Evolutionary conservation across 2,329 filamentous ascomycete genomes (phyloP).

Genomic region (Lojkania enalia): DNA sequence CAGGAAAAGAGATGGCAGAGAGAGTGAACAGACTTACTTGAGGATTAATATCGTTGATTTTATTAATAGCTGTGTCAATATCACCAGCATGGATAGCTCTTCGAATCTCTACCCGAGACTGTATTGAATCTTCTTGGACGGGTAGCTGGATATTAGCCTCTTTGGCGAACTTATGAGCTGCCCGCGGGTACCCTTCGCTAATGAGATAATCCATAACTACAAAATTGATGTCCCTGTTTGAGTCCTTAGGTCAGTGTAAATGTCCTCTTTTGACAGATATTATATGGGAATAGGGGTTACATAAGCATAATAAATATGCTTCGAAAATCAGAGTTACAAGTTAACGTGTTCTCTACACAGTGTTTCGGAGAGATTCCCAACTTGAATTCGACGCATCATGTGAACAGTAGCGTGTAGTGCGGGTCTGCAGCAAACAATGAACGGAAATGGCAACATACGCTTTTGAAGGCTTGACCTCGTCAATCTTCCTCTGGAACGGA

Average conservation of each 20-base stretch:
- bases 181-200: conserved; percentile 90
- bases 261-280: conserved; percentile 3
- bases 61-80: conserved; percentile 81
- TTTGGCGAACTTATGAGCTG: conserved; percentile 88
- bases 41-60: conserved; percentile 86
- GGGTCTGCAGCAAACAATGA: conserved; percentile 22
- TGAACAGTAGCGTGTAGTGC: conserved; percentile 30
- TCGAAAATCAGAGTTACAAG: conserved; percentile 69
- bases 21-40: conserved; percentile 67
- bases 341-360: conserved; percentile 89
- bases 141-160: conserved; percentile 85
- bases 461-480: conserved; percentile 84
- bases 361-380: conserved; percentile 99
- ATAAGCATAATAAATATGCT: conserved; percentile 5
- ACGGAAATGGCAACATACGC: conserved; percentile 65
- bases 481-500: conserved; percentile 78
- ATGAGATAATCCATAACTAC: conserved; percentile 97
- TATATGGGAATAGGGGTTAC: neutral
- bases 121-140: conserved; percentile 69
- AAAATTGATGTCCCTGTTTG: conserved; percentile 83
- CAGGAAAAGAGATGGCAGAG: conserved; percentile 40
- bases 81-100: conserved; percentile 83
- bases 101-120: conserved; percentile 78
- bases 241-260: conserved; percentile 37
- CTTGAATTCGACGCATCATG: conserved; percentile 87